Evolutionary conservation across 1,139 yeast genomes (phyloP).

Genomic region (Protomyces lactucae-debilis): DNA sequence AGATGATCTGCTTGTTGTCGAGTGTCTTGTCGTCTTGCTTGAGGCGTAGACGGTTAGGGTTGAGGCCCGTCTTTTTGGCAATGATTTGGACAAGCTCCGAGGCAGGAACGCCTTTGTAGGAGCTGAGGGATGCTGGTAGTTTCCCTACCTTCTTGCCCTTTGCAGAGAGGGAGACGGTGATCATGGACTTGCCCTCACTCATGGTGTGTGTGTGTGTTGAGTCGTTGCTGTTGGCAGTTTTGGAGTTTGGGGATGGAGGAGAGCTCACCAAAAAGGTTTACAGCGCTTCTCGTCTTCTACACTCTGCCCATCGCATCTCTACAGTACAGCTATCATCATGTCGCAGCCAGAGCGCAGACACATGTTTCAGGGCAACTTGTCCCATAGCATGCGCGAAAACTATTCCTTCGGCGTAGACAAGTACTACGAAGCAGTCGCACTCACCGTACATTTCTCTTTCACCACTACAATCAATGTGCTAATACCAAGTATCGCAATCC

Average conservation of each 20-base stretch:
- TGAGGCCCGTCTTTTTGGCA: slow-evolving; percentile 37
- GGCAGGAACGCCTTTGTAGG: slow-evolving; percentile 24
- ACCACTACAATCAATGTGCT: neutral
- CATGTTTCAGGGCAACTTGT: slow-evolving; percentile 24
- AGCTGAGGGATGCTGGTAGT: slow-evolving; percentile 18
- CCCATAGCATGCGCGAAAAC: slow-evolving; percentile 28
- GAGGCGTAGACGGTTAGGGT: slow-evolving; percentile 39
- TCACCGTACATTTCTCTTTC: neutral
- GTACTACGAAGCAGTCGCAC: slow-evolving; percentile 23
- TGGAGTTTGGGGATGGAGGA: no score
- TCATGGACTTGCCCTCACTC: slow-evolving; percentile 12
- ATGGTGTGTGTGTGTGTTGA: neutral
- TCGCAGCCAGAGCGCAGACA: slow-evolving; percentile 25
- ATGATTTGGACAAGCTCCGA: slow-evolving; percentile 30
- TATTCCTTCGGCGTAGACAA: slow-evolving; percentile 28
- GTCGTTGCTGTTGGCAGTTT: no score
- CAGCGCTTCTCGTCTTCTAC: no score
- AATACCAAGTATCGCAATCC: slow-evolving; percentile 20
- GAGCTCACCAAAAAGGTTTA: no score
- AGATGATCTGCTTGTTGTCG: slow-evolving; percentile 36
- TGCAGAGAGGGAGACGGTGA: slow-evolving; percentile 16
- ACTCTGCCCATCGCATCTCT: no score
- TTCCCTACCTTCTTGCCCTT: slow-evolving; percentile 23
- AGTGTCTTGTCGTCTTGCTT: slow-evolving; percentile 34
- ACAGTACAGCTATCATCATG: neutral